Evolutionary conservation across 225 moss, liverwort and hornwort genomes (phyloP), one percentile per base, ranked within the genome.

Genomic region (Marchantia paleacea): DNA sequence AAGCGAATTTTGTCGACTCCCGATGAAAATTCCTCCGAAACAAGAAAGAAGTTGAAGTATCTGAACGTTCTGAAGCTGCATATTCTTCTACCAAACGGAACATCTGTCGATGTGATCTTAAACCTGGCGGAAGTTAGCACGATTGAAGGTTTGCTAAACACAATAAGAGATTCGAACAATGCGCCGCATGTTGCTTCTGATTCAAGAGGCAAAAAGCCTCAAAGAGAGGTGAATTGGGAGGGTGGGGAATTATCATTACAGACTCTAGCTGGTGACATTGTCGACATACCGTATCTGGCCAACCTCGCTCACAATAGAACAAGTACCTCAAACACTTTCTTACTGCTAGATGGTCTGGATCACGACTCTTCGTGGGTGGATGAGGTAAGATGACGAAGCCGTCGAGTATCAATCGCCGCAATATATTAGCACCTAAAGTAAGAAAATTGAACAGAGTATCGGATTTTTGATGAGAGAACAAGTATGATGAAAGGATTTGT

Each of bases 11-110:
- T 12, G 18, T 52, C 53, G 8, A 19, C 64, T 3, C n/a, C 26
- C 13, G 73, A 57, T 15, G 70, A 68, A 1, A 47, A 4, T 24
- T 13, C 72, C 13, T 28, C 54, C 30, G 76, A 82, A 8, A 54
- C 79, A 4, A 30, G 22, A 49, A 83, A 87, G 71, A 87, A 52
- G 79, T 77, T 79, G 29, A 84, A 79, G 64, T 72, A 70, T 52
- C 47, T 69, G 28, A 55, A 84, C 54, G 79, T 79, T 25, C 14
- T 79, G 49, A 54, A 22, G 12, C 11, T 83, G n/a, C 76, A 50
- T 31, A 70, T 81, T 12, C 84, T 87, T 15, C 84, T 87, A 3
- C 86, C 86, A 1, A 87, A 87, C 39, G 72, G 19, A 26, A 84
- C 75, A 0, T n/a, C 75, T 2, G 14, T 79, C 0, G 81, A 55